These are phyloP conservation scores for Xanthoconium separans DNA, from an alignment of 1,284 basidiomycete species.

Conservation along the genomic window DNA sequence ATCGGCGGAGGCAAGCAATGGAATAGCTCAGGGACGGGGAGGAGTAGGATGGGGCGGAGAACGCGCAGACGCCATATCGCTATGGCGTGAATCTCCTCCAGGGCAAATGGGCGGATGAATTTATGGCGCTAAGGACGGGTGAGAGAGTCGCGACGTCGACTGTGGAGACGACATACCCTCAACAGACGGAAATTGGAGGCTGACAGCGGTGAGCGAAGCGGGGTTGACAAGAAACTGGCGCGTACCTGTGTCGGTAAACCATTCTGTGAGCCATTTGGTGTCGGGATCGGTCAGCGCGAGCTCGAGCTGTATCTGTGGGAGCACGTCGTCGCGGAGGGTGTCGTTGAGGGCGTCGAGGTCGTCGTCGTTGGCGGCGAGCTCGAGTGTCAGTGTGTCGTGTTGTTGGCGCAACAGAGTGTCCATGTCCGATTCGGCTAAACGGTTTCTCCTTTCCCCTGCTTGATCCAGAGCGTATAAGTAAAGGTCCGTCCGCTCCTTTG, in stretches of 20 bases:
- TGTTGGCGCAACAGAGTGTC: neutral
- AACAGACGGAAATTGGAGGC: constrained; percentile 65
- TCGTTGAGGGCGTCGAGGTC: constrained; percentile 46
- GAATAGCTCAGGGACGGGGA: constrained; percentile 30
- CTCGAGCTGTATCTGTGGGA: constrained; percentile 60
- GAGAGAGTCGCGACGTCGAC: neutral
- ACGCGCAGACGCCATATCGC: constrained; percentile 58
- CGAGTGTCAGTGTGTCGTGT: constrained; percentile 38
- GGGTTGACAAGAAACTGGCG: neutral
- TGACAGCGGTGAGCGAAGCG: constrained; percentile 24
- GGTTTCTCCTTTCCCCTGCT: neutral
- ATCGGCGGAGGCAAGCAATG: constrained; percentile 52
- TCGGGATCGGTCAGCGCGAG: constrained; percentile 47
- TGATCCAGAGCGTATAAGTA: neutral
- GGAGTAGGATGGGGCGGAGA: constrained; percentile 39
- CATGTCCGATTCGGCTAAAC: neutral
- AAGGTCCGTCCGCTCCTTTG: neutral
- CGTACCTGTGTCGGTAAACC: constrained; percentile 62
- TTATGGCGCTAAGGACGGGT: constrained; percentile 53
- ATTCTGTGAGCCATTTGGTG: constrained; percentile 52
- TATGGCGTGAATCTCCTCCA: constrained; percentile 56
- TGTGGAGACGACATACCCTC: constrained; percentile 42
- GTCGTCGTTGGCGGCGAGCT: constrained; percentile 45
- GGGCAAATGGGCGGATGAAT: constrained; percentile 61
- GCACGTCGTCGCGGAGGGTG: constrained; percentile 51